Conservation (phyloP, 139 green algal genomes). For the Chlamydomonas sphaeroides region DNA sequence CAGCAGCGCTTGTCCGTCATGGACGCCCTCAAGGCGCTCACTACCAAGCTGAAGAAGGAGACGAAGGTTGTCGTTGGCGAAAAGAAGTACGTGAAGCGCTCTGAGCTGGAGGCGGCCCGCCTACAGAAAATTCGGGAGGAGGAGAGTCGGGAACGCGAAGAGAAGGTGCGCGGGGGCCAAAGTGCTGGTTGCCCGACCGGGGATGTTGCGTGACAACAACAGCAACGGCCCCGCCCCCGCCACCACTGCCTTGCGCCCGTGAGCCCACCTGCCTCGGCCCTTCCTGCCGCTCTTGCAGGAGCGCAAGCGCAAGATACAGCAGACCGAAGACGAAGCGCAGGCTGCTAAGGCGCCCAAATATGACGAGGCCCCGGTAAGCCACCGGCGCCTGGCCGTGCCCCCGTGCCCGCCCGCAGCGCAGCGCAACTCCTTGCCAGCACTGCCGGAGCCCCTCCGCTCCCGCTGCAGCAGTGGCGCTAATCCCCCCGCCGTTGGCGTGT, state of each 20-base stretch:
- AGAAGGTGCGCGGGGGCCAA: slow-evolving; percentile 46
- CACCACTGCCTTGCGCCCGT: no score
- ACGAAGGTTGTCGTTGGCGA: slow-evolving; percentile 48
- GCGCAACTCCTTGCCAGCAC: no score
- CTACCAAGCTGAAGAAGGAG: slow-evolving; percentile 64
- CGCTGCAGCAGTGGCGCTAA: no score
- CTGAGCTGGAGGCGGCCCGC: slow-evolving; percentile 64
- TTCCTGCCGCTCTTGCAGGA: no score
- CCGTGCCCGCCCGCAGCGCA: no score
- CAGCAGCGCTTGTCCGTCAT: no score
- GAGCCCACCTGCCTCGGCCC: no score
- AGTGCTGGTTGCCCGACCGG: neutral
- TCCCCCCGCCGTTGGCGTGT: no score
- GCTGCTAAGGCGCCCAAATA: neutral
- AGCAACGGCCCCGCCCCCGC: no score
- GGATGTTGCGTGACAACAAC: neutral
- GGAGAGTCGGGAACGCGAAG: slow-evolving; percentile 56
- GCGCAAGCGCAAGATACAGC: slow-evolving; percentile 41
- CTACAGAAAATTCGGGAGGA: slow-evolving; percentile 66
- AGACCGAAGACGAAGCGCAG: neutral
- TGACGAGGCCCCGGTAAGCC: neutral
- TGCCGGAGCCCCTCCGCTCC: no score
- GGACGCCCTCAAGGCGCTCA: slow-evolving; percentile 66
- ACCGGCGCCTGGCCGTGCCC: neutral
- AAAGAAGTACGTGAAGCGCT: slow-evolving; percentile 47